A percentile compares a stretch with the other conserved stretches of the same genome.
These are phyloP conservation scores for Ganoderma leucocontextum DNA, from an alignment of 1,284 basidiomycete species.

Conservation along the genomic window DNA sequence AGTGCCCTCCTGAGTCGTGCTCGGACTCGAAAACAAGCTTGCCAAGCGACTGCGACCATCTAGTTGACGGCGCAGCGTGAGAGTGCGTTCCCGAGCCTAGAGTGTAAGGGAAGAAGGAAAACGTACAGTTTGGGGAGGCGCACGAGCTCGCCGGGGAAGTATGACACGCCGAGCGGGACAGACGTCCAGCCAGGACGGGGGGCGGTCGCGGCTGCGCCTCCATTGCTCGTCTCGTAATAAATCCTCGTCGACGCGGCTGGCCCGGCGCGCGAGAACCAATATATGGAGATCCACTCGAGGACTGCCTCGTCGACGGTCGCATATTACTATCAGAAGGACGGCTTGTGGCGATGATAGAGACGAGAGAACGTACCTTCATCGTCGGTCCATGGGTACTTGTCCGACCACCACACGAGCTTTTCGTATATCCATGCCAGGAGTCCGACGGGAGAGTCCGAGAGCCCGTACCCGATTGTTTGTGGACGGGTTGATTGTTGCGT, in stretches of 20 bases:
- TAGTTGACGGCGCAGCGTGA: slow-evolving; percentile 11
- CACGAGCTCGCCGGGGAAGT: slow-evolving; percentile 56
- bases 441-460: slow-evolving; percentile 63
- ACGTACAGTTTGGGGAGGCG: slow-evolving; percentile 50
- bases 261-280: slow-evolving; percentile 63
- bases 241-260: slow-evolving; percentile 61
- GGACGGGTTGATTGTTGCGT: slow-evolving; percentile 56
- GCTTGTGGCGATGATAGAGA: neutral
- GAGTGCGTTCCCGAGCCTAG: neutral
- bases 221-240: slow-evolving; percentile 52
- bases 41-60: slow-evolving; percentile 35
- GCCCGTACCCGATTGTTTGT: slow-evolving; percentile 63
- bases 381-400: slow-evolving; percentile 56
- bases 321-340: neutral
- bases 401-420: slow-evolving; percentile 61
- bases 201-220: neutral
- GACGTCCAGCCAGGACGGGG: slow-evolving; percentile 27
- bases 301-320: neutral
- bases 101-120: neutral
- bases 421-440: slow-evolving; percentile 69
- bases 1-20: slow-evolving; percentile 41
- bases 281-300: slow-evolving; percentile 51
- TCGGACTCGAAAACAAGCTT: slow-evolving; percentile 38
- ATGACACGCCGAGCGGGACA: slow-evolving; percentile 56
- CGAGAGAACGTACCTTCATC: slow-evolving; percentile 50